Percentiles rank a stretch among this genome's conserved stretches.
phyloP scores from a whole-genome alignment of 192 early-diverging fungal genomes.

The Coemansia furcata region DNA sequence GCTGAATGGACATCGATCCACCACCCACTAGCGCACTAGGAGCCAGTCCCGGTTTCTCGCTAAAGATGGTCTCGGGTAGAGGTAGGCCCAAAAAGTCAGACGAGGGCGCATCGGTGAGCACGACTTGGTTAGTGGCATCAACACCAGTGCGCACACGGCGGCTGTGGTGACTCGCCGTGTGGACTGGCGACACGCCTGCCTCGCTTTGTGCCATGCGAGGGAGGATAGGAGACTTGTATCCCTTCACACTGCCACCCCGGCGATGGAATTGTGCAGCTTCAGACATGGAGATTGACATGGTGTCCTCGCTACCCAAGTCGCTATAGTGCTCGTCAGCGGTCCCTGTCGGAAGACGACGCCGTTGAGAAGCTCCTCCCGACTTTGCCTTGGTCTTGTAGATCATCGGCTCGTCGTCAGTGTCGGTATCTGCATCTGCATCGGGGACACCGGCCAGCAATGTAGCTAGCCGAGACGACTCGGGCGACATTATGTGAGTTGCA shows the following conservation, averaged over 20 bases:
- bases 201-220: constrained; percentile 50
- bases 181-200: constrained; percentile 24
- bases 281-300: constrained; percentile 47
- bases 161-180: constrained; percentile 8
- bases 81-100: constrained; percentile 51
- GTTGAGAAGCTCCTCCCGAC: background rate
- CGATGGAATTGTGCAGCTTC: constrained; percentile 51
- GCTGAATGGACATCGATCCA: constrained; percentile 22
- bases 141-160: constrained; percentile 27
- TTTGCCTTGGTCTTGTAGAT: constrained; percentile 11
- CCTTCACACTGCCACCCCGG: constrained; percentile 31
- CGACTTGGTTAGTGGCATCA: constrained; percentile 11
- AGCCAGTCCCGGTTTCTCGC: constrained; percentile 25
- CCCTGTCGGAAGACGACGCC: background rate
- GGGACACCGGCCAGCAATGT: constrained; percentile 42
- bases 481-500: constrained; percentile 30
- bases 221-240: constrained; percentile 20
- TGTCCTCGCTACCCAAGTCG: constrained; percentile 38
- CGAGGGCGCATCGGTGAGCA: constrained; percentile 45
- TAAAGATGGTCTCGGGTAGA: constrained; percentile 46
- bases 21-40: background rate
- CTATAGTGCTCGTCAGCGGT: background rate
- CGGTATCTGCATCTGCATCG: constrained; percentile 25
- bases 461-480: constrained; percentile 41
- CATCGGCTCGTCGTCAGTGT: constrained; percentile 51